A percentile compares a stretch with the other conserved stretches of the same genome.
Evolutionary conservation across 2,329 filamentous ascomycete species (phyloP).

Genomic region (Apiospora kogelbergensis): DNA sequence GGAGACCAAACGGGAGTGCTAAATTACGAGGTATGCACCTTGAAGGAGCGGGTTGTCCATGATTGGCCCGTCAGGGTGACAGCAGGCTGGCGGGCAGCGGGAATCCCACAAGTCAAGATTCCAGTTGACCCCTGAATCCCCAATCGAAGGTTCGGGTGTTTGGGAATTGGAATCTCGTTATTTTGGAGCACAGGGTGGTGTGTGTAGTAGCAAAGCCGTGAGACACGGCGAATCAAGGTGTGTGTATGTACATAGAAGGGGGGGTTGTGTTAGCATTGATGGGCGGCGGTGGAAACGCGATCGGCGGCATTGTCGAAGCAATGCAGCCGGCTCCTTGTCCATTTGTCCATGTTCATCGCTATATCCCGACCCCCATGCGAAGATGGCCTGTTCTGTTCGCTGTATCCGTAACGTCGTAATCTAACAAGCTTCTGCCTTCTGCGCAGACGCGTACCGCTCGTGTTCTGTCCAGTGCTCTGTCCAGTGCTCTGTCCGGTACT

Average conservation of each 20-base stretch:
- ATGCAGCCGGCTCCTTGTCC: not conserved
- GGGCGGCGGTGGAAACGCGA: not conserved
- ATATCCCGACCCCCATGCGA: not conserved
- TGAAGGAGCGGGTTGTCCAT: not conserved
- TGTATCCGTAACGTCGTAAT: not conserved
- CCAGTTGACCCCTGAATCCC: not conserved
- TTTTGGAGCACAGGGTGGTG: not conserved
- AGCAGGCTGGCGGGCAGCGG: not conserved
- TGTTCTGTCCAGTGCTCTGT: not conserved
- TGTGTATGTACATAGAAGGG: not conserved
- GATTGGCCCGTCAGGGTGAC: not conserved
- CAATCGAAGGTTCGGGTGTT: constrained; percentile 1
- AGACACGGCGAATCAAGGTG: not conserved
- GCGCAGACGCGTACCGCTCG: not conserved
- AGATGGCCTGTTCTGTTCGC: not conserved
- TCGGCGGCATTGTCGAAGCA: not conserved
- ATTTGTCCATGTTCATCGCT: not conserved
- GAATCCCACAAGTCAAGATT: constrained; percentile 6
- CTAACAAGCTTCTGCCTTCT: not conserved
- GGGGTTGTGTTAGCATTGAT: not conserved
- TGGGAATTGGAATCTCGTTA: constrained; percentile 1
- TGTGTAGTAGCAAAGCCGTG: not conserved
- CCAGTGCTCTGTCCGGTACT: too few relatives aligned
- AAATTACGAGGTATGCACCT: not conserved
- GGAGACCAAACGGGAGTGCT: not conserved